Evolutionary conservation across 441 rosid species (phyloP), one percentile per base, ranked within the genome.

Genomic region (Brassica hybrid): DNA sequence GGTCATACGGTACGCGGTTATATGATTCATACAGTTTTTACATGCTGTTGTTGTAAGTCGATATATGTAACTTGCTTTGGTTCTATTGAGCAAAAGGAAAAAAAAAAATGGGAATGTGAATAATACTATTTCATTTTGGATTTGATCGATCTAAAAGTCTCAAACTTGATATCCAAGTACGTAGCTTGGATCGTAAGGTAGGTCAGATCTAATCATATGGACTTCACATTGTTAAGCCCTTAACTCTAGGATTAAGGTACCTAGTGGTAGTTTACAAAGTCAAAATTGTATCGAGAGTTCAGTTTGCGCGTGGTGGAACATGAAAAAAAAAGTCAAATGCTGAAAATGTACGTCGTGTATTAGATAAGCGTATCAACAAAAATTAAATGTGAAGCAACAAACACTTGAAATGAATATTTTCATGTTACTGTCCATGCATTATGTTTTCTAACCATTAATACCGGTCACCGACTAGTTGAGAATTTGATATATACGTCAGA

Each of bases 351-450:
- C 76, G 76, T 71, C 67, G 71, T 48, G 54, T 57, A 43, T 52
- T 41, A 48, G 34, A 67, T 66, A 36, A 72, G 73, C 62, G 45
- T 21, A 38, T 65, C 54, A 30, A 57, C 21, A 7, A 60, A 17
- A 43, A 21, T 67, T 72, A 13, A 60, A 66, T 72, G 58, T 21
- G 63, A 78, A 67, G 81, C 74, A 67, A 67, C 48, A 67, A 23
- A 72, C 43, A 34, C n/a, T 1, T 48, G 6, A 57, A 54, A 36
- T 57, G 59, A 78, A 78, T 61, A 73, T 36, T 52, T 61, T 67
- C 81, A 78, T 67, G 81, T 73, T 73, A 72, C 77, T 72, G 77
- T 73, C 67, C 69, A 48, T 66, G 12, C 68, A 34, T 59, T 7
- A 45, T 66, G 48, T 66, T 59, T 67, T 23, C 48, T 52, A 48